Evolutionary conservation across 441 rosid species (phyloP).

Genomic region (Jatropha podagrica): DNA sequence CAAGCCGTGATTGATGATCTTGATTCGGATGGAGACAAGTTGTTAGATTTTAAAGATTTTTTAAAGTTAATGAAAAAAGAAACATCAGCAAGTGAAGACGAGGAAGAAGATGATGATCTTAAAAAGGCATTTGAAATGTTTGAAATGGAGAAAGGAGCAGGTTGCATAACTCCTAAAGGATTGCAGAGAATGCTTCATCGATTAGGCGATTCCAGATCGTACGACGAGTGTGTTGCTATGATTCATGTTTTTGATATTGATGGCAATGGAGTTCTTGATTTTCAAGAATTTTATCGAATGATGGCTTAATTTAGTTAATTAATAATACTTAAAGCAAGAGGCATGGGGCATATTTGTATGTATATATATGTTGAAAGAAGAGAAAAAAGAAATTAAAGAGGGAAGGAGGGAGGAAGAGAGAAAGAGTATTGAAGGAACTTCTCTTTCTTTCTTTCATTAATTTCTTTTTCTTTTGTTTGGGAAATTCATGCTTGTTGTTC

Average conservation of each 20-base stretch:
- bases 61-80: constrained; percentile 47
- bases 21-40: constrained; percentile 59
- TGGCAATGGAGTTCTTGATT: constrained; percentile 86
- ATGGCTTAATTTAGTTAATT: constrained; percentile 27
- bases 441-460: no score
- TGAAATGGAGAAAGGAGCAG: constrained; percentile 73
- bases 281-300: constrained; percentile 76
- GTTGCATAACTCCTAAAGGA: constrained; percentile 71
- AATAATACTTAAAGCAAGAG: no score
- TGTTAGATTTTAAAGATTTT: constrained; percentile 66
- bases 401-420: background rate
- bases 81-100: background rate
- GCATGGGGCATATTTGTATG: no score
- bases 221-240: constrained; percentile 75
- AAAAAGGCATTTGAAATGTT: constrained; percentile 83
- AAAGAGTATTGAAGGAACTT: background rate
- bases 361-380: background rate
- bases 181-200: constrained; percentile 66
- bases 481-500: background rate
- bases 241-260: constrained; percentile 64
- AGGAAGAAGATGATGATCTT: constrained; percentile 49
- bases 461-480: background rate
- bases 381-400: background rate
- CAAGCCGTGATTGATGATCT: constrained; percentile 52
- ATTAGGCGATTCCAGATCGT: constrained; percentile 62